Conservation (phyloP, 306 rosid species). For the Lathyrus tuberosus region DNA sequence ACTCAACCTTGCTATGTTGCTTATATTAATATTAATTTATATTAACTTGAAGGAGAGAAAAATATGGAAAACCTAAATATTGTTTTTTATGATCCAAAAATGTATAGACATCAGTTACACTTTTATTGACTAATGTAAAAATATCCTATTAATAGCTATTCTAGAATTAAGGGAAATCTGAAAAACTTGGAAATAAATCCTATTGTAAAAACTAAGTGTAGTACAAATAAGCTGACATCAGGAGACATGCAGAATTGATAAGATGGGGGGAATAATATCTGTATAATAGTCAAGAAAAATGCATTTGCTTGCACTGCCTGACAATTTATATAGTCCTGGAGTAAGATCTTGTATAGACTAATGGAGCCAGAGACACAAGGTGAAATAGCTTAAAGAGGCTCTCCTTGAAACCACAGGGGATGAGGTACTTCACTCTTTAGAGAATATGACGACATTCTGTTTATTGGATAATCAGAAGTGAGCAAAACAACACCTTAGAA, state of each 20-base stretch:
- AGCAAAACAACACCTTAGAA: background rate
- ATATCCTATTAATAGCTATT: background rate
- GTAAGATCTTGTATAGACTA: background rate
- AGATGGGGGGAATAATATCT: background rate
- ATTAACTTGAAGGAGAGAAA: constrained; percentile 1
- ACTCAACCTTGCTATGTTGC: background rate
- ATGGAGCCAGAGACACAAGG: background rate
- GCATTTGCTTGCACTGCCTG: background rate
- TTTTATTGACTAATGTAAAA: background rate
- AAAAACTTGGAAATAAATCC: constrained; percentile 11
- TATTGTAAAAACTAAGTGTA: background rate
- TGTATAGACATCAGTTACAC: constrained; percentile 1
- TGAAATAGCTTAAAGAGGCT: background rate
- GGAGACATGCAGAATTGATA: background rate
- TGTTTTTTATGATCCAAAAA: background rate
- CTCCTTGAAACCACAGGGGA: background rate
- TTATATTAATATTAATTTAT: background rate
- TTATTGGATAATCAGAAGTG: background rate
- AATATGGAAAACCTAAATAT: background rate
- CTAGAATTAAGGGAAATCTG: constrained; percentile 8
- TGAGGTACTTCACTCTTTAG: background rate
- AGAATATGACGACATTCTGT: background rate
- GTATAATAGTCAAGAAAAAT: background rate
- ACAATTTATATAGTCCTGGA: background rate
- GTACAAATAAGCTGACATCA: background rate